phyloP scores from a whole-genome alignment of 2,329 filamentous ascomycete species.

The Exophiala xenobiotica region DNA sequence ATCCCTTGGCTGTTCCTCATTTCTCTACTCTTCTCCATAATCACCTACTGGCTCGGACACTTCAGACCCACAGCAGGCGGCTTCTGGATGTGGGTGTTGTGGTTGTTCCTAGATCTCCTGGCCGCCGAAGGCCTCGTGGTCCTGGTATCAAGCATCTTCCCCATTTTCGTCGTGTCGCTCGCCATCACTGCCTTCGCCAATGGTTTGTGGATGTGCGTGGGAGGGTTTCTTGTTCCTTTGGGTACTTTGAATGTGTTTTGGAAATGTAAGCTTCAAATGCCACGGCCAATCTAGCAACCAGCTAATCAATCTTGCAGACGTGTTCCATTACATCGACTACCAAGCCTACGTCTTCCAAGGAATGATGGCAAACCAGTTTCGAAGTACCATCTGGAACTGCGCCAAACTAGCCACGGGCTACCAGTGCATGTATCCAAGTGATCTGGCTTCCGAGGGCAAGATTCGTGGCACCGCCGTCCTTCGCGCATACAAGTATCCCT shows the following conservation, averaged over 20 bases:
- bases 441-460: slow-evolving; percentile 62
- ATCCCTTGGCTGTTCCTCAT: slow-evolving; percentile 80
- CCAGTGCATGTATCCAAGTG: slow-evolving; percentile 69
- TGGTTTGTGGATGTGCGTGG: slow-evolving; percentile 84
- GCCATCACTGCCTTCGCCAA: slow-evolving; percentile 82
- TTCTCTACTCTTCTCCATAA: slow-evolving; percentile 68
- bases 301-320: too few relatives aligned
- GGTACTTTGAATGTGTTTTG: slow-evolving; percentile 77
- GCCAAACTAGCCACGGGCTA: slow-evolving; percentile 46
- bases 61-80: slow-evolving; percentile 64
- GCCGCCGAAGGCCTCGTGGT: slow-evolving; percentile 82
- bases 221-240: slow-evolving; percentile 75
- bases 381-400: slow-evolving; percentile 63
- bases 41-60: slow-evolving; percentile 78
- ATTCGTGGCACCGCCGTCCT: slow-evolving; percentile 72
- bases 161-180: slow-evolving; percentile 75
- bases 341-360: slow-evolving; percentile 77
- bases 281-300: too few relatives aligned
- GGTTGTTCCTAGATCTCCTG: slow-evolving; percentile 80
- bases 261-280: slow-evolving; percentile 48
- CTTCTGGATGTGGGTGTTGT: slow-evolving; percentile 78
- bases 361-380: slow-evolving; percentile 92
- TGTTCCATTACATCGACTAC: slow-evolving; percentile 87
- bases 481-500: slow-evolving; percentile 66
- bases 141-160: slow-evolving; percentile 68